Evolutionary conservation across 805 yeast genomes (phyloP), one percentile per base, ranked within the genome.

Genomic region (Alloascoidea hylecoeti): DNA sequence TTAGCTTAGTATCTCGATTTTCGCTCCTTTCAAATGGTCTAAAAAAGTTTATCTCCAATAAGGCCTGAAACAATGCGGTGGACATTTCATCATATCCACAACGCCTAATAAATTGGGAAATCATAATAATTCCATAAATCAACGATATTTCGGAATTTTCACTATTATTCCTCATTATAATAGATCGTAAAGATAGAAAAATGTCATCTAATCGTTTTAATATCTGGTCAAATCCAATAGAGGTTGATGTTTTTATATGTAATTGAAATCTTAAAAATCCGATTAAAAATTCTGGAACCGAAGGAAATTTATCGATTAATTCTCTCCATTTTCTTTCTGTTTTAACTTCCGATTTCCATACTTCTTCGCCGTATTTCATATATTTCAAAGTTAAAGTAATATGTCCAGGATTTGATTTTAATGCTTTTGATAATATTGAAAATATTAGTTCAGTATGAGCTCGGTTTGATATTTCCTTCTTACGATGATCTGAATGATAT

Each of bases 41-140:
- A 33, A 37, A 37, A 28, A 34, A 15, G 37, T 37, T 37, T 3
- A 37, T 15, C 38, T 37, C 39, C 18, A 37, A 15, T 15, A 15
- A 13, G 4, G 39, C 39, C 18, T 37, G 39, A 5, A 34, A 23
- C 13, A 37, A 27, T 13, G 18, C 39, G 4, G 16, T 5, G 9
- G 27, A 15, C 27, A 37, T 4, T 15, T 37, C 39, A 13, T n/a
- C 23, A 34, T 37, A 37, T 32, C 39, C 39, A 28, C 27, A n/a
- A 4, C 23, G 23, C 19, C 15, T 17, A n/a, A 37, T 14, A 14
- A 30, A 32, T 16, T 14, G n/a, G 15, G 38, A 30, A 15, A 18
- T 18, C 14, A 33, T 15, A 15, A 37, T 35, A 4, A 37, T 14
- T 9, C 34, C n/a, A 5, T 34, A 17, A n/a, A 15, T 4, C 14